phyloP scores from a whole-genome alignment of 805 yeast genomes.

The Ogataea minuta region DNA sequence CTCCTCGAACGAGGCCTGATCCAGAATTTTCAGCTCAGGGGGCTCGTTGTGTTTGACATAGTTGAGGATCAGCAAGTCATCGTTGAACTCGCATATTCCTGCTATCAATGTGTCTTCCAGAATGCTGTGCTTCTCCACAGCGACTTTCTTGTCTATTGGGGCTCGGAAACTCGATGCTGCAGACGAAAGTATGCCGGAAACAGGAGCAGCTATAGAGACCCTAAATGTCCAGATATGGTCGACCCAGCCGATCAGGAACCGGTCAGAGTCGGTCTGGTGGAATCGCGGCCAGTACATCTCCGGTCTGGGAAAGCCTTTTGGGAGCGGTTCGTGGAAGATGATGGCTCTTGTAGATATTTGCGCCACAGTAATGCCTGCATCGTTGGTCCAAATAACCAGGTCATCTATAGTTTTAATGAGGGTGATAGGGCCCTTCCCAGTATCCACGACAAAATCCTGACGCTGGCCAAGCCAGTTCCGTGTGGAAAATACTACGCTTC shows the following conservation, averaged over 20 bases:
- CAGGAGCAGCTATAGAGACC: conserved; percentile 10
- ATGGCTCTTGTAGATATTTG: conserved; percentile 51
- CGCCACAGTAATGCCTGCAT: conserved; percentile 68
- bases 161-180: conserved; percentile 54
- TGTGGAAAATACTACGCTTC: conserved; percentile 70
- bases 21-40: conserved; percentile 76
- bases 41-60: conserved; percentile 37
- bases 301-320: conserved; percentile 56
- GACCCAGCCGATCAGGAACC: conserved; percentile 81
- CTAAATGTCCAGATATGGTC: conserved; percentile 65
- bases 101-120: conserved; percentile 57
- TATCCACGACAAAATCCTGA: conserved; percentile 60
- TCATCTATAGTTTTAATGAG: conserved; percentile 62
- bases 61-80: conserved; percentile 60
- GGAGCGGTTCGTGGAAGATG: conserved; percentile 54
- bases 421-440: conserved; percentile 67
- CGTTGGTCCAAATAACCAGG: conserved; percentile 79
- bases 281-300: conserved; percentile 85
- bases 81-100: conserved; percentile 75
- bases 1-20: conserved; percentile 65
- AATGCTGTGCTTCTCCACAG: conserved; percentile 47
- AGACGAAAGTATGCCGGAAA: conserved; percentile 43
- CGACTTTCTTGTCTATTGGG: conserved; percentile 40
- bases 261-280: conserved; percentile 59
- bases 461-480: conserved; percentile 87